phyloP scores from a whole-genome alignment of 371 early-diverging fungal genomes.

The Sporodiniella umbellata region DNA sequence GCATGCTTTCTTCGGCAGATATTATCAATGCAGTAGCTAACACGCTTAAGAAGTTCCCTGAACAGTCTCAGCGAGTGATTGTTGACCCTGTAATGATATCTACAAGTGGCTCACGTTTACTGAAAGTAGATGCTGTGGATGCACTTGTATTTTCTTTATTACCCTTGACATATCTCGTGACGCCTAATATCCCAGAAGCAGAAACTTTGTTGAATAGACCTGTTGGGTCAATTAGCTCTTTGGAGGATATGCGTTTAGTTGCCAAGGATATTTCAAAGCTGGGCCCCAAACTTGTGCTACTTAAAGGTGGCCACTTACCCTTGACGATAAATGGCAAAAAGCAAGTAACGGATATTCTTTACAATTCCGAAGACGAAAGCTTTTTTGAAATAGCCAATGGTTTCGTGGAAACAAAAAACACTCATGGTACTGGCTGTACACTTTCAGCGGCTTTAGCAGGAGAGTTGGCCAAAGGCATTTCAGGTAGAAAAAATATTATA shows the following conservation, averaged over 20 bases:
- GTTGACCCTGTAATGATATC: constrained; percentile 90
- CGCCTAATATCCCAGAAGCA: constrained; percentile 85
- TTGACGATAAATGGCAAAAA: constrained; percentile 15
- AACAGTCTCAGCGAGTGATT: constrained; percentile 41
- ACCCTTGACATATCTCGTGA: constrained; percentile 69
- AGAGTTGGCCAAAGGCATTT: constrained; percentile 56
- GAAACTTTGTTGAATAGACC: constrained; percentile 47
- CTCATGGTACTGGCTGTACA: constrained; percentile 89
- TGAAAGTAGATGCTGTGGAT: constrained; percentile 61
- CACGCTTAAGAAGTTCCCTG: constrained; percentile 37
- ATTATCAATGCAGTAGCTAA: constrained; percentile 58
- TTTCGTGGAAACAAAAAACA: constrained; percentile 62
- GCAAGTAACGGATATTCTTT: constrained; percentile 64
- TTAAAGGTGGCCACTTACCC: constrained; percentile 85
- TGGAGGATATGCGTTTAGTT: constrained; percentile 53
- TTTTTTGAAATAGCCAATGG: constrained; percentile 50
- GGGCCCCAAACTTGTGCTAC: constrained; percentile 57
- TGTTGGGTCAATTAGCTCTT: constrained; percentile 35
- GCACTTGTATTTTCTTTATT: constrained; percentile 52
- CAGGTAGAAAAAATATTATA: too few relatives aligned
- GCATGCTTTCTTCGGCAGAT: constrained; percentile 71
- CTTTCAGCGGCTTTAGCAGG: constrained; percentile 80
- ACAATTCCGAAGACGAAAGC: constrained; percentile 32
- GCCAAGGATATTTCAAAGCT: constrained; percentile 45
- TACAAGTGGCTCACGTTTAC: constrained; percentile 65